Conservation (phyloP, 345 rosid species). For the Syzygium jambos region DNA sequence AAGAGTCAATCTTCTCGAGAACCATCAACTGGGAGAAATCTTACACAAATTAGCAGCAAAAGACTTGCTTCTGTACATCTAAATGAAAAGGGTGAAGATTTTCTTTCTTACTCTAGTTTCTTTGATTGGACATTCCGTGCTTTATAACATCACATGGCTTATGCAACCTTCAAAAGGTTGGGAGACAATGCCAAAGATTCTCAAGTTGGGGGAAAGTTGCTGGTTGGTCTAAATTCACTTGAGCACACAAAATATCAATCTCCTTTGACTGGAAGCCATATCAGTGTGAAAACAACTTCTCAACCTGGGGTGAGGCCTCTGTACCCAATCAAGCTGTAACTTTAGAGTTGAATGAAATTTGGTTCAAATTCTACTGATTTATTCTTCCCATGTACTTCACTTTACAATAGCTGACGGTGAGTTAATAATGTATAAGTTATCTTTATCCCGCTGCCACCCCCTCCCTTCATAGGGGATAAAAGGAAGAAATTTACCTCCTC, state of each 20-base stretch:
- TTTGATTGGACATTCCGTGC: not conserved
- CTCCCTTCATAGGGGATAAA: not conserved
- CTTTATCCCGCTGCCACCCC: no score
- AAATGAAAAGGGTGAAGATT: not conserved
- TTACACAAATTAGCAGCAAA: constrained; percentile 17
- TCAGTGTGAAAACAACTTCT: no score
- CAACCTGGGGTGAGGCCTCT: no score
- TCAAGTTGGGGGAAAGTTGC: constrained; percentile 3
- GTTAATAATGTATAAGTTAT: no score
- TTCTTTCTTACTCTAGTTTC: not conserved
- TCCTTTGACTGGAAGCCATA: no score
- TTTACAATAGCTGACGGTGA: no score
- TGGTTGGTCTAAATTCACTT: constrained; percentile 5
- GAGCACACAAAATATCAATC: not conserved
- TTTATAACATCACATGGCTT: not conserved
- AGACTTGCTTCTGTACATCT: constrained; percentile 2
- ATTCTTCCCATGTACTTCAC: no score
- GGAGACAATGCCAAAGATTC: constrained; percentile 5
- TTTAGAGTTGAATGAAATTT: no score
- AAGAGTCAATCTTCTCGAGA: constrained; percentile 15
- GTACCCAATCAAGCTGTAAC: no score
- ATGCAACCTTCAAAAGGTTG: constrained; percentile 20
- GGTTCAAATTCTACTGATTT: no score
- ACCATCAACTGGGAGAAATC: constrained; percentile 13
- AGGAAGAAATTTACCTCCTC: not conserved